Conservation (phyloP, 495 filamentous ascomycete species). For the Sordaria brevicollis region DNA sequence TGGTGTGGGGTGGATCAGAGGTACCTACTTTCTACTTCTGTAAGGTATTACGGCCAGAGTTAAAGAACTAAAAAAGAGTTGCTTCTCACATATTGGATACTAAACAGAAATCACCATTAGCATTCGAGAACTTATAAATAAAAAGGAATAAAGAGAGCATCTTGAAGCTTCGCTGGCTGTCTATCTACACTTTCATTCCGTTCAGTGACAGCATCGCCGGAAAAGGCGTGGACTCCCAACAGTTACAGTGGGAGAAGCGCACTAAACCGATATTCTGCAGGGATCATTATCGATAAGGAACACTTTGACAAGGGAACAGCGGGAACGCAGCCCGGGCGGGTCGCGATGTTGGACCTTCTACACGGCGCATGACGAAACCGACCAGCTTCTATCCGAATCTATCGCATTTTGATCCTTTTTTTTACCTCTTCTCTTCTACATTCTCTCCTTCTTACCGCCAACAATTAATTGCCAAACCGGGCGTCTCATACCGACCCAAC, state of each 20-base stretch:
- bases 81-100: too few relatives aligned
- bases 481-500: neutral
- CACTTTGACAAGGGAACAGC: neutral
- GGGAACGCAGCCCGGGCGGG: neutral
- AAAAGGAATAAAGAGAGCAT: neutral
- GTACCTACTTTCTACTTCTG: neutral
- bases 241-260: neutral
- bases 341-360: neutral
- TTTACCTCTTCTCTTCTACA: neutral
- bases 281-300: slow-evolving; percentile 3
- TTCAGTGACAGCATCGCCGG: neutral
- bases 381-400: neutral
- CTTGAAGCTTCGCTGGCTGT: too few relatives aligned
- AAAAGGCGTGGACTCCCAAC: neutral
- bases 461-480: neutral
- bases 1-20: neutral
- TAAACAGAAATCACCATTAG: neutral
- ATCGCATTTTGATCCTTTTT: neutral
- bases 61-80: too few relatives aligned
- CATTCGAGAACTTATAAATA: neutral
- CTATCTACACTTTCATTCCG: neutral
- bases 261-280: neutral
- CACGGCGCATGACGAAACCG: neutral
- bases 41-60: too few relatives aligned
- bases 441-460: neutral